These are phyloP conservation scores for Alternaria sp. DNA, from an alignment of 2,329 filamentous ascomycete genomes.

Conservation along the genomic window DNA sequence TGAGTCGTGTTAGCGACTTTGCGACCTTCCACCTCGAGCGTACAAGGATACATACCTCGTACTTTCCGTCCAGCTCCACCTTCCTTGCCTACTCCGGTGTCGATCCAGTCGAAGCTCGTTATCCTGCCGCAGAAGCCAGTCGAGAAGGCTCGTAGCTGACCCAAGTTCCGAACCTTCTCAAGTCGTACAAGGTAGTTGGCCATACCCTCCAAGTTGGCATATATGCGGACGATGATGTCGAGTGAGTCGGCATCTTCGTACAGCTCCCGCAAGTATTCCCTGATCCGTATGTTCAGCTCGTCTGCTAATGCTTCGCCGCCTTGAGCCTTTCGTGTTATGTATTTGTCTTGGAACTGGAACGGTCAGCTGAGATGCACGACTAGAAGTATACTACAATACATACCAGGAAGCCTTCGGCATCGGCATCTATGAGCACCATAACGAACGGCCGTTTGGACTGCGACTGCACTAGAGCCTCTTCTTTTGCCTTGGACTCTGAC, in stretches of 20 bases:
- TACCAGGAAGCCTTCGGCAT: constrained; percentile 47
- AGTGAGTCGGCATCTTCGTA: constrained; percentile 44
- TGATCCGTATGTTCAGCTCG: constrained; percentile 41
- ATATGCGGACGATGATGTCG: constrained; percentile 45
- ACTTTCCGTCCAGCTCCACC: constrained; percentile 43
- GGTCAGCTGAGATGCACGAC: background rate
- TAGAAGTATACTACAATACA: background rate
- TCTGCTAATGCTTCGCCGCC: constrained; percentile 45
- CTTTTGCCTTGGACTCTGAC: constrained; percentile 36
- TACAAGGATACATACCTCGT: constrained; percentile 28
- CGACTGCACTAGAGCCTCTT: constrained; percentile 37
- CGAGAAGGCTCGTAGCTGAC: constrained; percentile 43
- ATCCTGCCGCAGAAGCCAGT: constrained; percentile 47
- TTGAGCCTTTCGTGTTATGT: constrained; percentile 43
- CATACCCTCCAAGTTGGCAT: constrained; percentile 47
- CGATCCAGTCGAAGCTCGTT: constrained; percentile 46
- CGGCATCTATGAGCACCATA: constrained; percentile 46
- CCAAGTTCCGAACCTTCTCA: constrained; percentile 44
- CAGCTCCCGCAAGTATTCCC: constrained; percentile 45
- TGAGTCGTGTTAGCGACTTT: constrained; percentile 17
- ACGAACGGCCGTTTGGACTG: constrained; percentile 46
- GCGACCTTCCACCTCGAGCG: background rate
- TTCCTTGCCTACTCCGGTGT: constrained; percentile 47
- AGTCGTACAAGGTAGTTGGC: constrained; percentile 45
- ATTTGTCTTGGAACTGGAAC: constrained; percentile 46